phyloP scores from a whole-genome alignment of 768 basidiomycete genomes.

The Boletus sp. region DNA sequence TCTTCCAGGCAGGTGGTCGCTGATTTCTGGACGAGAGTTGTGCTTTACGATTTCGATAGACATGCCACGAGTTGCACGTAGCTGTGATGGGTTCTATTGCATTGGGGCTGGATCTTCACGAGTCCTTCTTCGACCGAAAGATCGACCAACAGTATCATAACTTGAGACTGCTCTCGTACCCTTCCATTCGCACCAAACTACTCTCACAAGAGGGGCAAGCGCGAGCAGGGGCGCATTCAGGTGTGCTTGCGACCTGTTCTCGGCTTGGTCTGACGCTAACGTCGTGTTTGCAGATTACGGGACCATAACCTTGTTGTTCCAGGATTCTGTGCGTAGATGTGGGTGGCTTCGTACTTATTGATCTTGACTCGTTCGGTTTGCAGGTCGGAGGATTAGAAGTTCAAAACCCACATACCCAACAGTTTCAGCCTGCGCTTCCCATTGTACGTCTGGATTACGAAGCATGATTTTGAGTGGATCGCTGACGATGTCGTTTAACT shows the following conservation, averaged over 20 bases:
- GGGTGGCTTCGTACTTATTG: neutral
- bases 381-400: constrained; percentile 82
- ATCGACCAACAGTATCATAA: constrained; percentile 80
- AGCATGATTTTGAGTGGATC: neutral
- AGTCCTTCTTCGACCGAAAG: constrained; percentile 72
- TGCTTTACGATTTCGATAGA: constrained; percentile 38
- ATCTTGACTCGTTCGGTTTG: constrained; percentile 1
- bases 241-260: constrained; percentile 27
- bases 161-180: constrained; percentile 77
- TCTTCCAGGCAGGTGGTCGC: constrained; percentile 55
- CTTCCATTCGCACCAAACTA: constrained; percentile 61
- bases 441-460: constrained; percentile 50
- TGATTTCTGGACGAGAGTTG: neutral
- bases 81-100: constrained; percentile 86
- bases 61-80: constrained; percentile 73
- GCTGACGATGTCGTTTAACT: constrained; percentile 43
- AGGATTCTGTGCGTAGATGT: constrained; percentile 54
- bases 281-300: constrained; percentile 59
- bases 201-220: constrained; percentile 66
- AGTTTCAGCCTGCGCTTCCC: constrained; percentile 70
- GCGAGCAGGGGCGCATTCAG: constrained; percentile 81
- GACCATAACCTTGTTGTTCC: constrained; percentile 78
- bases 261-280: neutral
- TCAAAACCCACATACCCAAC: constrained; percentile 72
- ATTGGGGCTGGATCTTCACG: constrained; percentile 69